phyloP scores from a whole-genome alignment of 495 filamentous ascomycete species.

The Geopyxis carbonaria region DNA sequence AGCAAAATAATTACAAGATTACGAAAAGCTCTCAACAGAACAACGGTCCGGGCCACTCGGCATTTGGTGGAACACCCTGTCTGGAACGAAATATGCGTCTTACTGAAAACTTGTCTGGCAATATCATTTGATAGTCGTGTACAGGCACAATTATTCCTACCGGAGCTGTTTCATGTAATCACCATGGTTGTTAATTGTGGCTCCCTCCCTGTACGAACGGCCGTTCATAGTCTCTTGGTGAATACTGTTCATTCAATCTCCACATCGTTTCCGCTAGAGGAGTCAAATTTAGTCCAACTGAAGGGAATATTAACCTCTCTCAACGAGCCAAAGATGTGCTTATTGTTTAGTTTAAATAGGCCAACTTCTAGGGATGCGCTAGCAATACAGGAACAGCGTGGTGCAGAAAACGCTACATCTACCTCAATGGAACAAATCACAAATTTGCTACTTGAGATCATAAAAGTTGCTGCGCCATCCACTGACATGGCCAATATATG shows the following conservation, averaged over 20 bases:
- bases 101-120: slow-evolving; percentile 44
- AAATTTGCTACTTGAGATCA: slow-evolving; percentile 42
- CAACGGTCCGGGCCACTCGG: slow-evolving; percentile 43
- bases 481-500: slow-evolving; percentile 45
- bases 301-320: slow-evolving; percentile 36
- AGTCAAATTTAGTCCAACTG: slow-evolving; percentile 36
- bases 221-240: slow-evolving; percentile 42
- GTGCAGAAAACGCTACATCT: slow-evolving; percentile 17
- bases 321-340: slow-evolving; percentile 33
- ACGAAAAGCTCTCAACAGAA: slow-evolving; percentile 44
- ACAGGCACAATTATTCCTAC: slow-evolving; percentile 45
- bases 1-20: slow-evolving; percentile 44
- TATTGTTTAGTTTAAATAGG: slow-evolving; percentile 26
- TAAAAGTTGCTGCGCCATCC: slow-evolving; percentile 41
- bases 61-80: slow-evolving; percentile 44
- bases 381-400: slow-evolving; percentile 21
- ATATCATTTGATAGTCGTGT: slow-evolving; percentile 47
- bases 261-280: slow-evolving; percentile 41
- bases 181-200: slow-evolving; percentile 50
- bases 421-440: slow-evolving; percentile 29
- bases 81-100: slow-evolving; percentile 46
- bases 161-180: slow-evolving; percentile 49
- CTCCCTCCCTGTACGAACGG: slow-evolving; percentile 33
- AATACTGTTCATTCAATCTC: slow-evolving; percentile 50
- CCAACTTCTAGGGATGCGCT: slow-evolving; percentile 24